These are phyloP conservation scores for Phytophthora capsici DNA, from an alignment of 352 stramenopile genomes.

Conservation along the genomic window DNA sequence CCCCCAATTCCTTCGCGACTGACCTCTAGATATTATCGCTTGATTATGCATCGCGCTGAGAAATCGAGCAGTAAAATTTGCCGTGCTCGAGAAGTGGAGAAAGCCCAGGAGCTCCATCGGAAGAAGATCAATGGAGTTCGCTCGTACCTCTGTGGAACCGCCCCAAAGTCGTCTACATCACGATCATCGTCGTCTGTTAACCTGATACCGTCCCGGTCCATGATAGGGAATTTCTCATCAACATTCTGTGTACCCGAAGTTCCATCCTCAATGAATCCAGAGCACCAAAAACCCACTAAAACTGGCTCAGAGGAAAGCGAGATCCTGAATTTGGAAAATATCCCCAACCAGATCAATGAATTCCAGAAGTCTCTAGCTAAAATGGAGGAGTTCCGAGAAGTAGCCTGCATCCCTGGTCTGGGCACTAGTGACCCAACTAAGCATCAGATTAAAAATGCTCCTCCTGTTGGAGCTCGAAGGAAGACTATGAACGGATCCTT, in stretches of 20 bases:
- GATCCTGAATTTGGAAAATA: slow-evolving; percentile 5
- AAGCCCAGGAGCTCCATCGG: slow-evolving; percentile 69
- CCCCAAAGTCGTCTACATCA: slow-evolving; percentile 45
- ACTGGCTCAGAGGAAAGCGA: neutral
- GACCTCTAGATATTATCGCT: no score
- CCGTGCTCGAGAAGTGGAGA: slow-evolving; percentile 72
- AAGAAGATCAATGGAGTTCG: slow-evolving; percentile 78
- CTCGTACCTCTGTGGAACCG: slow-evolving; percentile 53
- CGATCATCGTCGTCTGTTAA: slow-evolving; percentile 30
- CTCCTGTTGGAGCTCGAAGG: slow-evolving; percentile 21
- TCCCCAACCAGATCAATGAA: slow-evolving; percentile 13
- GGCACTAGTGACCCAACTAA: slow-evolving; percentile 15
- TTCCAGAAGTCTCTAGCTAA: slow-evolving; percentile 49
- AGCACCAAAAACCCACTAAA: slow-evolving; percentile 4
- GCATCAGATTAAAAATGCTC: slow-evolving; percentile 14
- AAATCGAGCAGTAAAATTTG: no score
- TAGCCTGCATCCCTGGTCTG: slow-evolving; percentile 31
- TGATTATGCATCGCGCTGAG: no score
- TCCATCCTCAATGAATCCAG: slow-evolving; percentile 10
- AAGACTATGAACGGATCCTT: slow-evolving; percentile 60
- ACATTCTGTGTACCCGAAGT: no score
- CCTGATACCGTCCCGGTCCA: slow-evolving; percentile 23
- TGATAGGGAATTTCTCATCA: no score
- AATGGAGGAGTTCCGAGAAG: slow-evolving; percentile 56
- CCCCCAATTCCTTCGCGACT: no score